Percentiles rank a stretch among this genome's conserved stretches.
These are phyloP conservation scores for Fusarium secorum DNA, from an alignment of 2,329 filamentous ascomycete species.

Conservation along the genomic window DNA sequence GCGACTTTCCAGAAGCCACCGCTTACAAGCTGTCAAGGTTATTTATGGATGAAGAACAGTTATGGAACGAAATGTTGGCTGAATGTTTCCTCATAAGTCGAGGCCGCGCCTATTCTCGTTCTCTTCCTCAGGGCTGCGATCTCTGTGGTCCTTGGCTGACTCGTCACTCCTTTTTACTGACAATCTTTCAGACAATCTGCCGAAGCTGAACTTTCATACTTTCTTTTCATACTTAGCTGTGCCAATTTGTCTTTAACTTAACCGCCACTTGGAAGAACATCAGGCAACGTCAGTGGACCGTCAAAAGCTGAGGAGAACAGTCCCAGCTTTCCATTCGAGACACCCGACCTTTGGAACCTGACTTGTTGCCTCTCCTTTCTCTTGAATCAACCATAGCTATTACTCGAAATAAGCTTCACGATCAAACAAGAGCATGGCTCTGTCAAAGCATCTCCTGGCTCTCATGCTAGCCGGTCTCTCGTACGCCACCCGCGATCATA, in stretches of 20 bases:
- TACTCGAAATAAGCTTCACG: background rate
- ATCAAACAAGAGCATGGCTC: slow-evolving; percentile 10
- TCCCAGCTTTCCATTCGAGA: background rate
- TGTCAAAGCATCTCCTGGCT: slow-evolving; percentile 18
- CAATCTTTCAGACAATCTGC: background rate
- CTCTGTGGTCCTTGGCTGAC: background rate
- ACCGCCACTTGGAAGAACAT: background rate
- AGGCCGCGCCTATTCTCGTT: background rate
- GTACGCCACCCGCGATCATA: slow-evolving; percentile 52
- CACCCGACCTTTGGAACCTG: background rate
- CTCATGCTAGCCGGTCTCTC: slow-evolving; percentile 36
- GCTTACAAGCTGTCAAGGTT: background rate
- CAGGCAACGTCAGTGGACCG: background rate
- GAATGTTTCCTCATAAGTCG: background rate
- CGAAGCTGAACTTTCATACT: background rate
- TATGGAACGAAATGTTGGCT: background rate
- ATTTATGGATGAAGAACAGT: background rate
- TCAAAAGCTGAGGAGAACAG: background rate
- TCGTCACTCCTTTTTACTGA: background rate
- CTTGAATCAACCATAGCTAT: background rate
- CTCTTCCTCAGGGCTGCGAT: background rate
- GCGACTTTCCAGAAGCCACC: slow-evolving; percentile 18
- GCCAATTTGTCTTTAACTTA: background rate
- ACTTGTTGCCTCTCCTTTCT: background rate
- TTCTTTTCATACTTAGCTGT: background rate